Evolutionary conservation across 106 monocot genomes (phyloP), one percentile per base, ranked within the genome.

Genomic region (Dendrobium officinale): DNA sequence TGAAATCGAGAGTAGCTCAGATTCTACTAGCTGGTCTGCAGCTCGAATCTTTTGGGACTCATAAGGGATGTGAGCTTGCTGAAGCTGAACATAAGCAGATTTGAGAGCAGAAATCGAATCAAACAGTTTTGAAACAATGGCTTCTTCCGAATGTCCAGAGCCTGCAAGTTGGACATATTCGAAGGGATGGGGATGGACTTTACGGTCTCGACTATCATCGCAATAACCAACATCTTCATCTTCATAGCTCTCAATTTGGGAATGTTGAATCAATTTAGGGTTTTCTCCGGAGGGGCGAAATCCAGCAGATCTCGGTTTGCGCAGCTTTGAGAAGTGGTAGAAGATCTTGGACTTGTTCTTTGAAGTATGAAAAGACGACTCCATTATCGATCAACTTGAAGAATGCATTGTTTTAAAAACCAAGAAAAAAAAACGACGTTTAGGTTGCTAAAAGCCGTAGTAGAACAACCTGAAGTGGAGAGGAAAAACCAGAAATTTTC

Each of bases 21-120:
- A 83, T 17, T 92, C 88, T 15, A 96, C 93, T 66, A 89, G 84
- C 41, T 92, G 84, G 86, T 96, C 93, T 64, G 96, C 96, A 27
- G 67, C 79, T 47, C 89, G 92, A 75, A 96, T 92, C 78, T 92
- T 88, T 33, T 91, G 86, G 4, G 91, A 90, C 27, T 96, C 91
- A 79, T 96, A 91, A 16, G 96, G 96, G 33, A 91, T 91, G 75
- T 96, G 96, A 26, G 93, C 96, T 75, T 83, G 79, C 79, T 96
- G 93, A 68, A 96, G 93, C 76, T 88, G 87, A 31, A 90, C 80
- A 75, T 96, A 96, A 40, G 93, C 93, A 10, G 93, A 20, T 77
- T 96, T 96, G 20, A 96, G 80, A 73, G 93, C 88, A 56, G 96
- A 91, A 67, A 93, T 82, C 4, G 79, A 66, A 55, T 42, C 11